Evolutionary conservation across 441 rosid species (phyloP).

Genomic region (Gossypium davidsonii): DNA sequence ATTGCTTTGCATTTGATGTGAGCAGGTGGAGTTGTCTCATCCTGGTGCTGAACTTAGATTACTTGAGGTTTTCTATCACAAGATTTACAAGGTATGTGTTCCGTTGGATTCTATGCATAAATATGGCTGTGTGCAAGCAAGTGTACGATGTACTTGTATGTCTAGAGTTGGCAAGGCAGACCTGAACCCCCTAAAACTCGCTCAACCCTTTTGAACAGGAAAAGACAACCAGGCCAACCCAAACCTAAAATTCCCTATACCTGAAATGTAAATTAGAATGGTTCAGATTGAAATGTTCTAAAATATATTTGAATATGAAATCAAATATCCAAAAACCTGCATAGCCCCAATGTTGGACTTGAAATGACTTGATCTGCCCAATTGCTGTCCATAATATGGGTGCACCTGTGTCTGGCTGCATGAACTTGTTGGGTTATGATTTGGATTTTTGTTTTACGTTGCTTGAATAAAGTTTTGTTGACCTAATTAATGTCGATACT

Average conservation of each 20-base stretch:
- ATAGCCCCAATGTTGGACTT: not conserved
- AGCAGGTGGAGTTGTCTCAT: conserved; percentile 85
- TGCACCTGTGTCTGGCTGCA: not conserved
- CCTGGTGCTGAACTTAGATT: conserved; percentile 85
- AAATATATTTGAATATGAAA: not conserved
- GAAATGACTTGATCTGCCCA: not conserved
- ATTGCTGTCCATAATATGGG: not conserved
- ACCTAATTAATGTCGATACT: not conserved
- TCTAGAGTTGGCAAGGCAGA: not conserved
- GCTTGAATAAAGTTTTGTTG: not conserved
- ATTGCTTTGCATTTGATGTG: conserved; percentile 5
- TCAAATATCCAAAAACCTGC: not conserved
- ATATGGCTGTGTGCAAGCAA: not conserved
- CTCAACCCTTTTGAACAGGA: not conserved
- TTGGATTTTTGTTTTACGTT: not conserved
- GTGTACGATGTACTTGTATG: not conserved
- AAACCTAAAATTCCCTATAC: not conserved
- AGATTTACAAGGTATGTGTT: conserved; percentile 77
- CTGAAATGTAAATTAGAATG: not conserved
- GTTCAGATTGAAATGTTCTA: not conserved
- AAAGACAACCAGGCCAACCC: not conserved
- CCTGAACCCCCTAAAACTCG: not conserved
- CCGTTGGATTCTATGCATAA: not conserved
- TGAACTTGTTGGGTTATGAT: not conserved
- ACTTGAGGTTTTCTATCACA: conserved; percentile 87